Conservation (phyloP, 805 yeast species). For the Wickerhamiella azymoides region DNA sequence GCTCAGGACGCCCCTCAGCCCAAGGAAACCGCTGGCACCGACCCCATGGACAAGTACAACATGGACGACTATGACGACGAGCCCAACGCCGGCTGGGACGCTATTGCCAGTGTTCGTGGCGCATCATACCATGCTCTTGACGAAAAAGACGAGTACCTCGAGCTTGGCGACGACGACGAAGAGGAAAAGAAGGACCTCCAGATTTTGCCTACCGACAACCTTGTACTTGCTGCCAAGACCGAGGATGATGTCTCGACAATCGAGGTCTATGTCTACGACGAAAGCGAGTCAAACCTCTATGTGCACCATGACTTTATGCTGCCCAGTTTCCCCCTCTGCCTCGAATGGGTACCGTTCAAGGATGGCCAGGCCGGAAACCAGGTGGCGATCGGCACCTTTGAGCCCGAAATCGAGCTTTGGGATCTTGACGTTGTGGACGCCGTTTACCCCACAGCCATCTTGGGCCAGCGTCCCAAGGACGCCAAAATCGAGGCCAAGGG, state of each 20-base stretch:
- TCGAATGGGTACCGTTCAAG: conserved; percentile 80
- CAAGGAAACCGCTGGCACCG: background rate
- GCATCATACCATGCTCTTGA: conserved; percentile 29
- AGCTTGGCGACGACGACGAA: conserved; percentile 35
- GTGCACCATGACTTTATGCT: conserved; percentile 95
- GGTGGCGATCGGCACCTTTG: conserved; percentile 94
- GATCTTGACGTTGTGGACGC: conserved; percentile 84
- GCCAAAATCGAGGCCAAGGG: conserved; percentile 19
- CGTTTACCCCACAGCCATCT: conserved; percentile 84
- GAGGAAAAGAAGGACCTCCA: conserved; percentile 79
- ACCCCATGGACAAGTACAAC: conserved; percentile 26
- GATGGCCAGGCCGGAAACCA: conserved; percentile 55
- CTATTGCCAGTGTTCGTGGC: conserved; percentile 32
- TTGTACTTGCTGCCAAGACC: conserved; percentile 83
- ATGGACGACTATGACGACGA: conserved; percentile 29
- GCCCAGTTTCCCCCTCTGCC: conserved; percentile 92
- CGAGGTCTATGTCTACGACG: conserved; percentile 86
- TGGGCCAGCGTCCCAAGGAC: conserved; percentile 58
- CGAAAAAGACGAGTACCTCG: conserved; percentile 45
- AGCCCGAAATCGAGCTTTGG: conserved; percentile 96
- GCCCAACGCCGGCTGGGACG: conserved; percentile 25
- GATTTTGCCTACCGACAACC: conserved; percentile 77
- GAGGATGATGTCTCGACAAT: conserved; percentile 88
- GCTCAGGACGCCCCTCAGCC: background rate
- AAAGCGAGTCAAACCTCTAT: conserved; percentile 48